phyloP scores from a whole-genome alignment of 805 yeast genomes.

The Metschnikowia shivogae region DNA sequence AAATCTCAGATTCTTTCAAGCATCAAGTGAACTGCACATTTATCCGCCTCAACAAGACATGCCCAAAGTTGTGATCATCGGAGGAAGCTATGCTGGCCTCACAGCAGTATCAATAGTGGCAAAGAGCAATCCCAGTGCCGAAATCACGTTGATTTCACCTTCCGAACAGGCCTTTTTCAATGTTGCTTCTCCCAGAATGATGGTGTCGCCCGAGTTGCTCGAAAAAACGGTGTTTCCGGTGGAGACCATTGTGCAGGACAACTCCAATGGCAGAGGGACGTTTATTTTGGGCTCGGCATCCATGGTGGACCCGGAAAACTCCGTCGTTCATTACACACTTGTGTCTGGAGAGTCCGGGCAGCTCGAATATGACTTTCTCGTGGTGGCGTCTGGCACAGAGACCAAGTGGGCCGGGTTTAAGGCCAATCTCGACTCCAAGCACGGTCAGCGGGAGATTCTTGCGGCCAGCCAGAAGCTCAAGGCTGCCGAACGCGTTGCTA shows the following conservation, averaged over 20 bases:
- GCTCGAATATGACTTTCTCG: slow-evolving; percentile 27
- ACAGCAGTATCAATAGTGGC: slow-evolving; percentile 23
- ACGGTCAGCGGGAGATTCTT: slow-evolving; percentile 17
- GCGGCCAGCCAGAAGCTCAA: slow-evolving; percentile 16
- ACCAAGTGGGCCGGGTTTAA: slow-evolving; percentile 23
- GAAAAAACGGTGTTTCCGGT: slow-evolving; percentile 19
- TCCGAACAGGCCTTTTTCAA: slow-evolving; percentile 24
- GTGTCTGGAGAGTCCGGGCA: slow-evolving; percentile 6
- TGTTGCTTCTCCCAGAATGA: slow-evolving; percentile 30
- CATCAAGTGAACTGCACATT: no score
- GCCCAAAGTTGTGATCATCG: slow-evolving; percentile 28
- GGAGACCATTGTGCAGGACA: slow-evolving; percentile 16
- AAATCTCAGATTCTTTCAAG: no score
- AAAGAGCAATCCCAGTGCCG: slow-evolving; percentile 1
- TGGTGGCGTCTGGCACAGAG: slow-evolving; percentile 33
- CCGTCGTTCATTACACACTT: slow-evolving; percentile 14
- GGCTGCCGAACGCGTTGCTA: slow-evolving; percentile 27
- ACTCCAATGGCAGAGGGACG: slow-evolving; percentile 13
- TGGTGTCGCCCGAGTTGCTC: slow-evolving; percentile 22
- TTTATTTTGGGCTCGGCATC: slow-evolving; percentile 26
- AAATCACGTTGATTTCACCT: slow-evolving; percentile 25
- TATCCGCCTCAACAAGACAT: not conserved
- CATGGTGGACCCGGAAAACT: slow-evolving; percentile 23
- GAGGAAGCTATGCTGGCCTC: slow-evolving; percentile 35
- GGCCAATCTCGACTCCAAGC: slow-evolving; percentile 18